Evolutionary conservation across 1,139 yeast genomes (phyloP), one percentile per base, ranked within the genome.

Genomic region (Geotrichum klebahnii): DNA sequence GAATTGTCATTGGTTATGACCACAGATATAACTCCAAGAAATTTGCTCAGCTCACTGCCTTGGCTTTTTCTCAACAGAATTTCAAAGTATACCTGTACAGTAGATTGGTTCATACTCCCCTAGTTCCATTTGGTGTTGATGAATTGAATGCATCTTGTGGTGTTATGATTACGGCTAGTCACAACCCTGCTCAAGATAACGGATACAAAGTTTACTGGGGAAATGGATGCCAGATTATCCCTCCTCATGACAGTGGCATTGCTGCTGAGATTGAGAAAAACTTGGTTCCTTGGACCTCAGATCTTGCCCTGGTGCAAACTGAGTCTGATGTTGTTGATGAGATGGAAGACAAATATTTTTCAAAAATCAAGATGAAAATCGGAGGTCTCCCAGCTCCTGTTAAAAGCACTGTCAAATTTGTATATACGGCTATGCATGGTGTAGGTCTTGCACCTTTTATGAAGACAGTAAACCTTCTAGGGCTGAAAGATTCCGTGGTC

Each of bases 131-230:
- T 67, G 81, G 86, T 0, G 83, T 92, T 26, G 87, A 84, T 57
- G 63, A 72, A 35, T 74, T 71, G 52, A 59, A 69, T 0, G 89
- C 96, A 0, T 71, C 82, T 0, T 88, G 82, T 46, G 98, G 97
- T 32, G 85, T 92, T 1, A 92, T 92, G 97, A 80, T 92, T 43
- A 92, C 98, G 0, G 97, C 98, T 0, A 86, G 96, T 49, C 98
- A 92, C 67, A 92, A 92, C 62, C 97, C 97, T 0, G 94, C 92
- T 12, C 73, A 75, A 56, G 97, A 90, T 64, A 92, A 92, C 62
- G 98, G 98, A 0, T 92, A 88, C 69, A 92, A 92, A 63, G 97
- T 92, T 0, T 90, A 92, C 70, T 88, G 94, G 79, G 73, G 77
- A 14, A 92, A 92, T 62, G 97, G 97, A 4, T 90, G 97, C 66